phyloP scores from a whole-genome alignment of 192 early-diverging fungal genomes.

The Coemansia sp. region DNA sequence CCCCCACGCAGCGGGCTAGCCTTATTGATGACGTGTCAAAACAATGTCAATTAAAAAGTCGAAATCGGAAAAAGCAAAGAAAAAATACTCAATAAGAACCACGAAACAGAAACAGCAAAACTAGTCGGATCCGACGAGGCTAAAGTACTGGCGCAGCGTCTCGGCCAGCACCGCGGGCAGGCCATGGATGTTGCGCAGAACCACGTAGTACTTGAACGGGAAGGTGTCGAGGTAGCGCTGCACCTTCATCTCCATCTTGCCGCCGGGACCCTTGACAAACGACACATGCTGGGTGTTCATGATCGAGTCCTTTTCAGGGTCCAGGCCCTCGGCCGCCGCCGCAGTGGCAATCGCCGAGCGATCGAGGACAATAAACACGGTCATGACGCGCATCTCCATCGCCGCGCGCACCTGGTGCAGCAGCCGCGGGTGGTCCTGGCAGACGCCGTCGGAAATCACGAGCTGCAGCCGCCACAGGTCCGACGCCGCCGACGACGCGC shows the following conservation, averaged over 20 bases:
- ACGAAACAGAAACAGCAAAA: neutral
- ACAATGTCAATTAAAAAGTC: neutral
- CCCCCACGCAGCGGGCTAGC: no score
- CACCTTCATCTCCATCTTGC: slow-evolving; percentile 65
- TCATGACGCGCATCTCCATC: slow-evolving; percentile 81
- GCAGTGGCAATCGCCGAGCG: slow-evolving; percentile 34
- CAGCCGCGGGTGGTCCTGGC: slow-evolving; percentile 88
- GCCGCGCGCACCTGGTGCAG: slow-evolving; percentile 83
- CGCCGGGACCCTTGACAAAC: slow-evolving; percentile 62
- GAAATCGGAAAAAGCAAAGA: neutral
- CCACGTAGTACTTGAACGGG: slow-evolving; percentile 97
- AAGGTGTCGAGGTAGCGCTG: slow-evolving; percentile 90
- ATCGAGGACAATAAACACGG: slow-evolving; percentile 95
- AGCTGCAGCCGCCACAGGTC: slow-evolving; percentile 97
- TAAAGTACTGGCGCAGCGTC: slow-evolving; percentile 95
- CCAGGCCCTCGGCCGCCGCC: slow-evolving; percentile 9
- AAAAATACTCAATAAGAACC: slow-evolving; percentile 6
- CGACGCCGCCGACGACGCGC: slow-evolving; percentile 1
- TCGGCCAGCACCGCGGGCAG: slow-evolving; percentile 87
- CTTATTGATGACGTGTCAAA: slow-evolving; percentile 1
- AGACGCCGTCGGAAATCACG: slow-evolving; percentile 95
- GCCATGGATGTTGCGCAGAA: slow-evolving; percentile 81
- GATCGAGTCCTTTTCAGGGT: slow-evolving; percentile 66
- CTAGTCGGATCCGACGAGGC: slow-evolving; percentile 63
- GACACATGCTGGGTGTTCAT: slow-evolving; percentile 85